Percentiles rank a stretch among this genome's conserved stretches.
Evolutionary conservation across 139 green algal genomes (phyloP).

Genomic region (Chlamydomonas incerta): DNA sequence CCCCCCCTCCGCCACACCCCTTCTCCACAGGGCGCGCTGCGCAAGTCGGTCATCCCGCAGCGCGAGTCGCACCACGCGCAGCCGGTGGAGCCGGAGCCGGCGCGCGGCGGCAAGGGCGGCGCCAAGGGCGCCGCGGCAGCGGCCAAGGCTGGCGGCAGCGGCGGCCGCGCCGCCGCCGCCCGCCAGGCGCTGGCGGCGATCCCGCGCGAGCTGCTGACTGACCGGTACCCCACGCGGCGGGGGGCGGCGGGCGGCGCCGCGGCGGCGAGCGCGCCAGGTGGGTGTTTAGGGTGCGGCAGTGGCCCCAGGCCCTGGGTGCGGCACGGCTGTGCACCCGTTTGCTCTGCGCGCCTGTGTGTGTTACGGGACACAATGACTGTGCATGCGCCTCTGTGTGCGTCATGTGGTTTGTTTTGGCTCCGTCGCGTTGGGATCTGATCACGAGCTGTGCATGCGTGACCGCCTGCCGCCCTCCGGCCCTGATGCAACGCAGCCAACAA

Average conservation of each 20-base stretch:
- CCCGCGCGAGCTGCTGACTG: not conserved
- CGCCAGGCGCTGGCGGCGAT: not conserved
- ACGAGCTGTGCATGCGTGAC: no score
- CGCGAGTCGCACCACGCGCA: not conserved
- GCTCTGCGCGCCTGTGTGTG: no score
- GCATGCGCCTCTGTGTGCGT: no score
- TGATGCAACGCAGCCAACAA: not conserved
- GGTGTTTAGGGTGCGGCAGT: no score
- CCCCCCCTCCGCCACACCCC: no score
- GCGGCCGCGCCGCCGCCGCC: not conserved
- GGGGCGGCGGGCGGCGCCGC: not conserved
- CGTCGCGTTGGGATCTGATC: no score
- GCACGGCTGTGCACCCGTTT: no score
- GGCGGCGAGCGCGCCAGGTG: not conserved
- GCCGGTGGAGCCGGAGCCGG: not conserved
- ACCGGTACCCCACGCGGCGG: constrained; percentile 10
- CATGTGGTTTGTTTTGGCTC: no score
- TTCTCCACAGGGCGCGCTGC: constrained; percentile 11
- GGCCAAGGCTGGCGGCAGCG: not conserved
- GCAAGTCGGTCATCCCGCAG: constrained; percentile 9
- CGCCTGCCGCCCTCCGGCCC: not conserved
- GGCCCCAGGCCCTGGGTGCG: no score
- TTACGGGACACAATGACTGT: no score
- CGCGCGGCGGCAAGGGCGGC: not conserved
- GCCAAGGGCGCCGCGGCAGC: no score